Conservation (phyloP, 73 alveolate species). For the Symbiodinium pilosum region DNA sequence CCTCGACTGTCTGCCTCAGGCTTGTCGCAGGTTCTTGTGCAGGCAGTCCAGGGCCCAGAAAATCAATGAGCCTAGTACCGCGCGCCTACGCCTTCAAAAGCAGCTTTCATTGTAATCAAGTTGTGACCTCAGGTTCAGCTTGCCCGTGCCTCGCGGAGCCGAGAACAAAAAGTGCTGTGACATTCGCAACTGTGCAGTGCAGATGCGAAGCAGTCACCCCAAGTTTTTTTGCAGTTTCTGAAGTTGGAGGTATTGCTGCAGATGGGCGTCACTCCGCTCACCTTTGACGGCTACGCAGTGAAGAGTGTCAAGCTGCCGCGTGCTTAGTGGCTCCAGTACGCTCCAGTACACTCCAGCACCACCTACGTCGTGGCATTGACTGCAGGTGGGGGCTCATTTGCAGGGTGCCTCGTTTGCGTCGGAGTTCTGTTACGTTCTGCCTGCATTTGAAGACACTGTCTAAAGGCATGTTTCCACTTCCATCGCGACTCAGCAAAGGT, state of each 20-base stretch:
- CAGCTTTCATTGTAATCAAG: too few species aligned
- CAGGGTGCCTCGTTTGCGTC: slow-evolving; percentile 50
- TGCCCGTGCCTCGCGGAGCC: too few species aligned
- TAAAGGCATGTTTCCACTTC: slow-evolving; percentile 73
- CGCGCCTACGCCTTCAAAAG: too few species aligned
- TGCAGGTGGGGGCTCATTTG: slow-evolving; percentile 82
- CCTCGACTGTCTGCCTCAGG: background rate
- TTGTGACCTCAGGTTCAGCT: too few species aligned
- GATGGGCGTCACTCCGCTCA: slow-evolving; percentile 86
- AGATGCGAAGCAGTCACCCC: too few species aligned
- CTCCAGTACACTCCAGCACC: background rate
- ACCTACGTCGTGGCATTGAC: background rate
- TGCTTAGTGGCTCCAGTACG: background rate
- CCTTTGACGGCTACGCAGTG: slow-evolving; percentile 92
- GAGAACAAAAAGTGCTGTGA: background rate
- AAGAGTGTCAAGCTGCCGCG: slow-evolving; percentile 57
- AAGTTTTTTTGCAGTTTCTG: too few species aligned
- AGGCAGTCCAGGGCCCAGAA: too few species aligned
- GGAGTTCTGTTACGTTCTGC: background rate
- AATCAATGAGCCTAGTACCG: too few species aligned
- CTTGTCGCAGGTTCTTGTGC: background rate
- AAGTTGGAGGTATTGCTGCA: slow-evolving; percentile 69
- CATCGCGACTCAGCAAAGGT: slow-evolving; percentile 70
- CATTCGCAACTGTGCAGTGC: too few species aligned
- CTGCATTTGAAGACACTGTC: background rate